Evolutionary conservation across 73 alveolate genomes (phyloP).

Genomic region (Symbiodinium natans): DNA sequence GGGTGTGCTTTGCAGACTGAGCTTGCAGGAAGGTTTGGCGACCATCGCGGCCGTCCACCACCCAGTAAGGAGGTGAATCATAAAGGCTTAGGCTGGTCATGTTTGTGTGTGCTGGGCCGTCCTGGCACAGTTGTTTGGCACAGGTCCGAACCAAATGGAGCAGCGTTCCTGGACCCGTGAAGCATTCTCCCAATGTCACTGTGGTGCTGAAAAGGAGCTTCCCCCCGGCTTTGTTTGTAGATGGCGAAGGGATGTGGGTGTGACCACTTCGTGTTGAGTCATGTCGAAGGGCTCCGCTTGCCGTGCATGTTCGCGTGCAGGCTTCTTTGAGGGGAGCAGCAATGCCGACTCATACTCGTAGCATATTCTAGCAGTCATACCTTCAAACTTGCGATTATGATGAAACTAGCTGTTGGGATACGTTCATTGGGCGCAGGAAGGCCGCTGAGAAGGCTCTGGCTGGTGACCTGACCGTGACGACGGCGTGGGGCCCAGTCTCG

Average conservation of each 20-base stretch:
- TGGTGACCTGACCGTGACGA: background rate
- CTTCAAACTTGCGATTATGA: background rate
- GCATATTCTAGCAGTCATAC: background rate
- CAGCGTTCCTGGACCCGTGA: slow-evolving; percentile 56
- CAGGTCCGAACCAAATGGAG: slow-evolving; percentile 81
- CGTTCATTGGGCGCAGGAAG: background rate
- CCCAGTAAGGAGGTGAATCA: background rate
- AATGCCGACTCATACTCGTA: background rate
- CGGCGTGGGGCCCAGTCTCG: background rate
- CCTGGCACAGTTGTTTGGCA: too few relatives aligned
- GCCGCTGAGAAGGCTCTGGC: slow-evolving; percentile 65
- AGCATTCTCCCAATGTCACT: slow-evolving; percentile 64
- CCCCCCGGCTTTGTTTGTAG: background rate
- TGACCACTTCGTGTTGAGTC: too few relatives aligned
- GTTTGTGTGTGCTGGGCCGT: too few relatives aligned
- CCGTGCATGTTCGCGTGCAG: too few relatives aligned
- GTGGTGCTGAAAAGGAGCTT: slow-evolving; percentile 48
- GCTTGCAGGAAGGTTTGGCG: slow-evolving; percentile 9
- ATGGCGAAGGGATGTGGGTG: too few relatives aligned
- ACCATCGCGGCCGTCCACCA: slow-evolving; percentile 48
- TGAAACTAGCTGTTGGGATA: background rate
- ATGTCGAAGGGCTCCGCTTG: too few relatives aligned
- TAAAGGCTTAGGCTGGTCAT: too few relatives aligned
- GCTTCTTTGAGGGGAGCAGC: background rate
- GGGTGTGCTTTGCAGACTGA: too few relatives aligned